Evolutionary conservation across 2,329 filamentous ascomycete species (phyloP).

Genomic region (Aspergillus fumigatiaffinis): DNA sequence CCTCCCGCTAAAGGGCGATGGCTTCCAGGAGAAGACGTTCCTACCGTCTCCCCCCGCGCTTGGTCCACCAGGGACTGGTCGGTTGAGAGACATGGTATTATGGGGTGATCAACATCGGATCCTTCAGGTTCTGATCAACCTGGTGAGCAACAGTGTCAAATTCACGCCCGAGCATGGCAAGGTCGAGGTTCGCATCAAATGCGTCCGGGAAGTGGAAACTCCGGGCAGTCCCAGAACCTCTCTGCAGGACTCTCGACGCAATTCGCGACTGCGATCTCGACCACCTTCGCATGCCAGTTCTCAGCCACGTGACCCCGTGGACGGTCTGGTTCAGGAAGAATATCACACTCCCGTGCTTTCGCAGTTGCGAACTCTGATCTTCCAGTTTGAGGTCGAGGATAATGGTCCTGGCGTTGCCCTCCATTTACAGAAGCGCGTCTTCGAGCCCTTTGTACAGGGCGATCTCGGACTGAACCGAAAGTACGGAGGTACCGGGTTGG

Average conservation of each 20-base stretch:
- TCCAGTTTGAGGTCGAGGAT: conserved; percentile 86
- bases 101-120: conserved; percentile 94
- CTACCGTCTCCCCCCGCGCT: conserved; percentile 47
- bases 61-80: conserved; percentile 62
- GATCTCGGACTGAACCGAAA: conserved; percentile 85
- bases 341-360: conserved; percentile 47
- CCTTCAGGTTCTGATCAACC: conserved; percentile 72
- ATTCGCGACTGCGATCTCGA: conserved; percentile 33
- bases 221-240: conserved; percentile 44
- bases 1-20: conserved; percentile 33
- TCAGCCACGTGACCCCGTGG: neutral
- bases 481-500: conserved; percentile 82
- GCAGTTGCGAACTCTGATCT: conserved; percentile 63
- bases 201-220: conserved; percentile 40
- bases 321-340: conserved; percentile 9
- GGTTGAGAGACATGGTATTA: conserved; percentile 78
- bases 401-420: conserved; percentile 81
- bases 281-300: conserved; percentile 10
- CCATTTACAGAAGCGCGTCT: conserved; percentile 74
- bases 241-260: conserved; percentile 18
- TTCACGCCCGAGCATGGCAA: conserved; percentile 76
- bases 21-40: conserved; percentile 13
- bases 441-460: conserved; percentile 93
- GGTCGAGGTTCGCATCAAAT: conserved; percentile 73
- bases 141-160: conserved; percentile 88